Percentiles rank a stretch among this genome's conserved stretches.
Conservation (phyloP, 1,139 yeast genomes). For the Sugiyamaella grinbergsii region DNA sequence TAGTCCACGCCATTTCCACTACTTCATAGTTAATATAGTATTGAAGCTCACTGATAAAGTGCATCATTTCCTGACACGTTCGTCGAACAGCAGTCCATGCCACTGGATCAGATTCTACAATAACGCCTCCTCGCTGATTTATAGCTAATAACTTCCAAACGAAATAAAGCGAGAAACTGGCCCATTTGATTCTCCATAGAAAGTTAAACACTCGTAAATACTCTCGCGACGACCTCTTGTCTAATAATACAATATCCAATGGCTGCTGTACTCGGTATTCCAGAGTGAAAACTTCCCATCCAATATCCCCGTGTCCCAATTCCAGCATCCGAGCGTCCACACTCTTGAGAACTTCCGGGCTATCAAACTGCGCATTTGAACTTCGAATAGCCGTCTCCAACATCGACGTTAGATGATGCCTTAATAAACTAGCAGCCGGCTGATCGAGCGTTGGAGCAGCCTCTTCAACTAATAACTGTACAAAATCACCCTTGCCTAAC, state of each 20-base stretch:
- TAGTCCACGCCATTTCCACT: slow-evolving; percentile 46
- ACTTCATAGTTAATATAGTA: slow-evolving; percentile 45
- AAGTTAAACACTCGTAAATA: slow-evolving; percentile 84
- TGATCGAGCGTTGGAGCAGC: slow-evolving; percentile 59
- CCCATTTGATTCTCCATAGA: slow-evolving; percentile 74
- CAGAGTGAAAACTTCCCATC: slow-evolving; percentile 91
- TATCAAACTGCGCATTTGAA: slow-evolving; percentile 59
- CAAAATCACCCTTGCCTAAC: slow-evolving; percentile 77
- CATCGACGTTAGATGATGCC: slow-evolving; percentile 66
- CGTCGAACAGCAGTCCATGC: slow-evolving; percentile 40
- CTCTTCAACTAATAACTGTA: slow-evolving; percentile 60
- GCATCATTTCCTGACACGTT: slow-evolving; percentile 42
- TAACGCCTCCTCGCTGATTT: slow-evolving; percentile 27
- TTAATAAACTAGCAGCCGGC: slow-evolving; percentile 63
- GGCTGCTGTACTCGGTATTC: slow-evolving; percentile 72
- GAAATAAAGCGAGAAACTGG: slow-evolving; percentile 53
- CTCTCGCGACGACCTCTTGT: slow-evolving; percentile 50
- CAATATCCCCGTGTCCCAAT: slow-evolving; percentile 60
- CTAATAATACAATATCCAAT: slow-evolving; percentile 46
- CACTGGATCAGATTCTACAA: slow-evolving; percentile 4
- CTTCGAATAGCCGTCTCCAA: slow-evolving; percentile 66
- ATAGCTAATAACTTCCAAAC: slow-evolving; percentile 49
- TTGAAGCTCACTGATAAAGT: slow-evolving; percentile 45
- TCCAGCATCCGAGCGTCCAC: slow-evolving; percentile 81
- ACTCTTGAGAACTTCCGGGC: slow-evolving; percentile 50